Evolutionary conservation across 352 stramenopile genomes (phyloP).

Genomic region (Phytophthora meadii): DNA sequence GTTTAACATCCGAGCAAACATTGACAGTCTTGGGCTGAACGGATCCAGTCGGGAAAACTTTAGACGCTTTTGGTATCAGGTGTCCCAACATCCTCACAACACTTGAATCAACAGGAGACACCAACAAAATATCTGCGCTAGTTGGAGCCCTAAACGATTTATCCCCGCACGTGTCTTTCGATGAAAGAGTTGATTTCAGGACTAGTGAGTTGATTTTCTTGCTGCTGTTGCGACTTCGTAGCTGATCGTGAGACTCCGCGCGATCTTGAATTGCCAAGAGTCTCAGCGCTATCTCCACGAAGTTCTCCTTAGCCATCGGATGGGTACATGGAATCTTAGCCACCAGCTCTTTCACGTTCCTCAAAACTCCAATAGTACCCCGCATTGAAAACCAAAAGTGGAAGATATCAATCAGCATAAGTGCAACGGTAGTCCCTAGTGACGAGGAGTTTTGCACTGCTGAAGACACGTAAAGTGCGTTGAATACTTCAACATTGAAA

Average conservation of each 20-base stretch:
- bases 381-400: conserved; percentile 33
- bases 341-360: conserved; percentile 14
- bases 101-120: background rate
- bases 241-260: background rate
- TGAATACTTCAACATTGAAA: conserved; percentile 57
- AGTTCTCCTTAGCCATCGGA: conserved; percentile 3
- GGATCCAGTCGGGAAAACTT: background rate
- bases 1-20: background rate
- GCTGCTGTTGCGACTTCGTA: background rate
- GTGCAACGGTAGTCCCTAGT: conserved; percentile 12
- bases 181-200: background rate
- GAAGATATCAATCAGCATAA: conserved; percentile 26
- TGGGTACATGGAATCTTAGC: conserved; percentile 16
- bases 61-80: background rate
- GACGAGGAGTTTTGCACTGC: conserved; percentile 24
- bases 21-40: conserved; percentile 1
- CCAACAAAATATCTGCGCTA: background rate
- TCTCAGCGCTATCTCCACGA: conserved; percentile 19
- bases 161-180: background rate
- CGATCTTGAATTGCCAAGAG: conserved; percentile 16
- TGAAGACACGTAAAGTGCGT: conserved; percentile 44
- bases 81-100: background rate
- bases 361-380: conserved; percentile 10
- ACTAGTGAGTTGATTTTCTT: background rate
- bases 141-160: background rate